Base-by-base conservation (phyloP, 2,329 filamentous ascomycete genomes). In the Peltaster fructicola region DNA sequence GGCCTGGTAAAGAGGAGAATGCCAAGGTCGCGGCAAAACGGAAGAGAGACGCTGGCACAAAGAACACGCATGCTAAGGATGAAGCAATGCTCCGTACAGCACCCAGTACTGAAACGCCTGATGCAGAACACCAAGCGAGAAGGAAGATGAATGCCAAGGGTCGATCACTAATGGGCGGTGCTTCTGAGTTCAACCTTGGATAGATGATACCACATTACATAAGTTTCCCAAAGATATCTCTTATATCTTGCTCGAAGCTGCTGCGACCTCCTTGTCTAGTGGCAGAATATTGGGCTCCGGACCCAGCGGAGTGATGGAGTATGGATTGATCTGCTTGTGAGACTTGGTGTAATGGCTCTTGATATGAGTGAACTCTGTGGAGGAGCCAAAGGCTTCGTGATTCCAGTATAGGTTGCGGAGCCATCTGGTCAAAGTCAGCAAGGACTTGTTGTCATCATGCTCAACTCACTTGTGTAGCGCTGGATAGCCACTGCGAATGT, bases 341-440 rank as follows among this genome's bases (percentile, higher is more conserved):
- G 63, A 69, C 56, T 68, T 69, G 3, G 68, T 73, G 45, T 74
- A 74, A 41, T 74, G 69, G 21, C 65, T 75, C 67, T 91, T 93
- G 58, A 95, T 95, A 55, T 98, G 88, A 50, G 90, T 68, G 49
- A 91, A 92, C 51, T 93, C 68, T 12, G 84, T 91, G 32, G 82
- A 88, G 25, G 77, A 68, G 34, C 59, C 58, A 56, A 91, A 93
- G 3, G 80, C 81, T 0, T 70, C 60, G 13, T 70, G 50, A 38
- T 74, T 73, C 82, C 82, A 92, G 57, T 92, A 93, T 39, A 91
- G 55, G 43, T 73, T 65, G 27, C 78, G 64, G 54, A 92, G 52
- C 82, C 84, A 93, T 20, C 38, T 39, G 13, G 13, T 18, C n/a
- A 24, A 15, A 6, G 22, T 23, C 4, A 21, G 15, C 7, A 12